phyloP scores from a whole-genome alignment of 306 rosid species.

The Rosa multiflora region DNA sequence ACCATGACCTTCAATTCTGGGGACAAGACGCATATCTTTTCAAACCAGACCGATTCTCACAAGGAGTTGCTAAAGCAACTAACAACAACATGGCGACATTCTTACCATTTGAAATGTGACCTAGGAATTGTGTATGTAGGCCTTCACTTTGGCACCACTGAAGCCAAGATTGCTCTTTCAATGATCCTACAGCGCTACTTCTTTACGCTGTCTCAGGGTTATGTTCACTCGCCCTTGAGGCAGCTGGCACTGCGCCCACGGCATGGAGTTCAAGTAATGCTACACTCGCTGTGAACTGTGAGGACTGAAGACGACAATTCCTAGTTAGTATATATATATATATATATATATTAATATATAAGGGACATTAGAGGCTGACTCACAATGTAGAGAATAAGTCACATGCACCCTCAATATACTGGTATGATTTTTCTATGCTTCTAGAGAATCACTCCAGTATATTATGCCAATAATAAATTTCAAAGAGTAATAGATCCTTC shows the following conservation, averaged over 20 bases:
- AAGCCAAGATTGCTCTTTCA: conserved; percentile 27
- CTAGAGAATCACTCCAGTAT: too few relatives aligned
- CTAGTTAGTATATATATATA: too few relatives aligned
- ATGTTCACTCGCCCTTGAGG: conserved; percentile 13
- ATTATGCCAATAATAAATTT: too few relatives aligned
- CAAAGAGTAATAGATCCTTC: background rate
- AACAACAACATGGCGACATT: conserved; percentile 24
- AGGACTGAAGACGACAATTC: background rate
- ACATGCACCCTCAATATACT: too few relatives aligned
- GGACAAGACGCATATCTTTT: conserved; percentile 31
- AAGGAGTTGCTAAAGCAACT: conserved; percentile 32
- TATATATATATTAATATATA: too few relatives aligned
- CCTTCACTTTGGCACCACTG: conserved; percentile 14
- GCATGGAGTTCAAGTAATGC: conserved; percentile 22
- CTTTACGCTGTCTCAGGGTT: conserved; percentile 25
- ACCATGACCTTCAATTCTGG: conserved; percentile 33
- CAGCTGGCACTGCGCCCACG: background rate
- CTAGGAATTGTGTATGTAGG: conserved; percentile 37
- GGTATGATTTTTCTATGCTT: too few relatives aligned
- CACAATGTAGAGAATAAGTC: background rate
- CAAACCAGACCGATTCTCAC: conserved; percentile 31
- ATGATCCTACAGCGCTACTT: conserved; percentile 31
- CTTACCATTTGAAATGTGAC: conserved; percentile 31
- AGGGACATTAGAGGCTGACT: too few relatives aligned
- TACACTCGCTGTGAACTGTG: background rate